Conservation (phyloP, 495 filamentous ascomycete species). For the Chaetomium tenue region DNA sequence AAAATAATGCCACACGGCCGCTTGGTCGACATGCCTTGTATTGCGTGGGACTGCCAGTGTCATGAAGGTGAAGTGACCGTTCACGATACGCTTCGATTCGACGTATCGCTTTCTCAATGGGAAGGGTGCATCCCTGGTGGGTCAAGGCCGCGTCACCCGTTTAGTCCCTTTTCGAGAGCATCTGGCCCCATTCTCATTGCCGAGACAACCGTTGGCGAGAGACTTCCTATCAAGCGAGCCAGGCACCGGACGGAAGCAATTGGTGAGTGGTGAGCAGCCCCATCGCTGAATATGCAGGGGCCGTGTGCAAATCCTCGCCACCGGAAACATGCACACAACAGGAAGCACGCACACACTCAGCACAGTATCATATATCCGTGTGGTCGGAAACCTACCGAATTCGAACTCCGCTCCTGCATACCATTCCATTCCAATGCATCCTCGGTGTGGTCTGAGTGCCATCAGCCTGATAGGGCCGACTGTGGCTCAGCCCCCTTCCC, state of each 20-base stretch:
- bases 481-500: slow-evolving; percentile 1
- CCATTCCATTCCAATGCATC: no score
- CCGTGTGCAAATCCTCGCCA: not conserved
- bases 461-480: slow-evolving; percentile 1
- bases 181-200: not conserved
- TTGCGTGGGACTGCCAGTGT: not conserved
- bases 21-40: not conserved
- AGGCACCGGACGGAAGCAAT: not conserved
- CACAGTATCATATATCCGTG: not conserved
- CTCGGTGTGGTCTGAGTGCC: not conserved
- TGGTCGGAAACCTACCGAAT: not conserved
- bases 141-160: no score
- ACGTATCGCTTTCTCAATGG: no score
- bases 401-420: not conserved
- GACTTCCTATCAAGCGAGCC: not conserved
- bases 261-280: not conserved
- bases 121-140: no score
- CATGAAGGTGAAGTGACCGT: no score
- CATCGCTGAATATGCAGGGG: not conserved
- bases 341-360: not conserved
- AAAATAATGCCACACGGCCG: not conserved
- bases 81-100: no score
- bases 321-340: not conserved
- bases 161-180: no score
- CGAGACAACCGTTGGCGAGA: no score